These are phyloP conservation scores for Annulohypoxylon maeteangense DNA, from an alignment of 495 filamentous ascomycete species.

Conservation along the genomic window DNA sequence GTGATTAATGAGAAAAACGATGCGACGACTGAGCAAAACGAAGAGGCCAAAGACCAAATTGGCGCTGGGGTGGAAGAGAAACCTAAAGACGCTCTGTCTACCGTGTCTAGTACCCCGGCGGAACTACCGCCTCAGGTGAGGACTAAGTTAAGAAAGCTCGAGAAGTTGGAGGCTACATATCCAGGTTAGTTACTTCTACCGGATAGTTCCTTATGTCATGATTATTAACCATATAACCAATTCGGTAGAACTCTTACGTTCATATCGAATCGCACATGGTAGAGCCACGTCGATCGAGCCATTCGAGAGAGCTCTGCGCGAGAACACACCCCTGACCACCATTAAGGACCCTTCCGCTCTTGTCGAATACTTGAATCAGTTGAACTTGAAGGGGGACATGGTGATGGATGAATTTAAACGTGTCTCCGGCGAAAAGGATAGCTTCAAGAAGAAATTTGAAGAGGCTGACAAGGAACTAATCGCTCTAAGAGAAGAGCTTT, in stretches of 20 bases:
- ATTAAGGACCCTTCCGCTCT: constrained; percentile 86
- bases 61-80: constrained; percentile 17
- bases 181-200: constrained; percentile 64
- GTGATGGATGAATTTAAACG: constrained; percentile 92
- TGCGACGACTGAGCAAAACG: constrained; percentile 46
- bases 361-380: constrained; percentile 92
- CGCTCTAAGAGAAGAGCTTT: constrained; percentile 60
- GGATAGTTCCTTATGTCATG: constrained; percentile 4
- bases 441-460: constrained; percentile 77
- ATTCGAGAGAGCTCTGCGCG: constrained; percentile 88
- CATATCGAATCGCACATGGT: constrained; percentile 89
- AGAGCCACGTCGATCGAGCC: constrained; percentile 86
- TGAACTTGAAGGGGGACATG: constrained; percentile 87
- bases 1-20: constrained; percentile 42
- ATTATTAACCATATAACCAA: constrained; percentile 1
- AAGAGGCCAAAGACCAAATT: constrained; percentile 38
- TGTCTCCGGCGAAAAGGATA: constrained; percentile 82
- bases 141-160: constrained; percentile 76
- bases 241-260: constrained; percentile 80
- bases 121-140: constrained; percentile 81
- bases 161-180: constrained; percentile 87
- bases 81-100: constrained; percentile 26
- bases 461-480: constrained; percentile 73
- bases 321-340: constrained; percentile 89
- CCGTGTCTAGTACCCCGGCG: constrained; percentile 40